Evolutionary conservation across 192 early-diverging fungal species (phyloP).

Genomic region (Funneliformis mosseae): DNA sequence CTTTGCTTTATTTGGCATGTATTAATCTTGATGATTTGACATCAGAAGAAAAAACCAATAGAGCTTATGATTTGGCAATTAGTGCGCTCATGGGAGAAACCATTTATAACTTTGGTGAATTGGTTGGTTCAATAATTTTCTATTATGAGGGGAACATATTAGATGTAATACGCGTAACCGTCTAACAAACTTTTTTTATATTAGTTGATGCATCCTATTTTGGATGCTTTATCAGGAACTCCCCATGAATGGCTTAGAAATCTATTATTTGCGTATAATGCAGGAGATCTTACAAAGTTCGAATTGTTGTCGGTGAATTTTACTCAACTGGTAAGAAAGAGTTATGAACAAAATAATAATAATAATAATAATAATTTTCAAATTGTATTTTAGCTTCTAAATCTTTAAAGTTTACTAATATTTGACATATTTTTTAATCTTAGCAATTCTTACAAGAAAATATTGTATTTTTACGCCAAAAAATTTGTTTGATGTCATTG

Average conservation of each 20-base stretch:
- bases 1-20: conserved; percentile 91
- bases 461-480: conserved; percentile 82
- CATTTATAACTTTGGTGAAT: conserved; percentile 99
- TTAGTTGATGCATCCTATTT: conserved; percentile 86
- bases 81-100: conserved; percentile 92
- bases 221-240: conserved; percentile 75
- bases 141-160: background rate
- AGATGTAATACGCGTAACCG: background rate
- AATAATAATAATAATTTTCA: background rate
- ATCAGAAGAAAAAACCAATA: conserved; percentile 74
- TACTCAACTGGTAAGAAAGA: conserved; percentile 54
- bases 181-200: conserved; percentile 7
- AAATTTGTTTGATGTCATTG: conserved; percentile 96
- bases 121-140: conserved; percentile 60
- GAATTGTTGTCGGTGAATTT: conserved; percentile 78
- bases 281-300: conserved; percentile 91
- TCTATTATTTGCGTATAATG: conserved; percentile 90
- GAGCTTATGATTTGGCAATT: conserved; percentile 90
- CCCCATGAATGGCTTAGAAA: conserved; percentile 84
- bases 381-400: too few relatives aligned
- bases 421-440: background rate
- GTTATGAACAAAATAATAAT: conserved; percentile 28
- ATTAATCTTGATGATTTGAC: conserved; percentile 83
- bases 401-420: conserved; percentile 17
- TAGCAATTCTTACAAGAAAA: conserved; percentile 82